phyloP scores from a whole-genome alignment of 1,284 basidiomycete genomes.

The Pholiota adiposa region DNA sequence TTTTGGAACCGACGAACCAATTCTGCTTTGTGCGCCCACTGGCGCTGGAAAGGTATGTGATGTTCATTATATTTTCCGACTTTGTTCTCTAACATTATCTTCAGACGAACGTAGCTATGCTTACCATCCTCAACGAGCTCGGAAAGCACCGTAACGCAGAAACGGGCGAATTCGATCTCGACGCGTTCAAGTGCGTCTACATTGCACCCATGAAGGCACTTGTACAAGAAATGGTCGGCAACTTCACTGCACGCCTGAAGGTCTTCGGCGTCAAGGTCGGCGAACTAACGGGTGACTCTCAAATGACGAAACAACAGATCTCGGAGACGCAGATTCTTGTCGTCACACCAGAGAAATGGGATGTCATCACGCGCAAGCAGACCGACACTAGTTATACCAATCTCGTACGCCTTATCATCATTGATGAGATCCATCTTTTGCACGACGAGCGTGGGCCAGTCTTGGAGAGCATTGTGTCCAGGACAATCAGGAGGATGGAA shows the following conservation, averaged over 20 bases:
- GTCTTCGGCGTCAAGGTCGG: constrained; percentile 89
- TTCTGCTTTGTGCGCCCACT: constrained; percentile 96
- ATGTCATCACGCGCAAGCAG: constrained; percentile 97
- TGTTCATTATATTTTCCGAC: constrained; percentile 3
- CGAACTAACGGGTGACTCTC: constrained; percentile 96
- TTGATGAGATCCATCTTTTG: constrained; percentile 97
- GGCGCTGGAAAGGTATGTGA: constrained; percentile 92
- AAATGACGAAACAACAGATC: constrained; percentile 98
- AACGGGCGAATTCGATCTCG: constrained; percentile 87
- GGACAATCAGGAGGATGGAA: constrained; percentile 95
- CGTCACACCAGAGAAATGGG: constrained; percentile 99
- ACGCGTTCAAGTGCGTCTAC: constrained; percentile 97
- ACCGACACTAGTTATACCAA: constrained; percentile 98
- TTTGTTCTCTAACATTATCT: constrained; percentile 10
- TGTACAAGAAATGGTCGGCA: constrained; percentile 97
- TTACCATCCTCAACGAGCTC: constrained; percentile 90
- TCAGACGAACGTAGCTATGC: constrained; percentile 97
- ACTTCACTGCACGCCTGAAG: constrained; percentile 85
- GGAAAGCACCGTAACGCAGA: constrained; percentile 83
- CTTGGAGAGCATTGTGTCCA: constrained; percentile 89
- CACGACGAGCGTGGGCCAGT: constrained; percentile 99
- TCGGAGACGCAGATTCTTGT: constrained; percentile 98
- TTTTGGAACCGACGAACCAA: constrained; percentile 93
- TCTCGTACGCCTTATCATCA: constrained; percentile 94
- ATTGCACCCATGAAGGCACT: constrained; percentile 99